Evolutionary conservation across 2,329 filamentous ascomycete species (phyloP), one percentile per base, ranked within the genome.

Genomic region (Xylaria sp.): DNA sequence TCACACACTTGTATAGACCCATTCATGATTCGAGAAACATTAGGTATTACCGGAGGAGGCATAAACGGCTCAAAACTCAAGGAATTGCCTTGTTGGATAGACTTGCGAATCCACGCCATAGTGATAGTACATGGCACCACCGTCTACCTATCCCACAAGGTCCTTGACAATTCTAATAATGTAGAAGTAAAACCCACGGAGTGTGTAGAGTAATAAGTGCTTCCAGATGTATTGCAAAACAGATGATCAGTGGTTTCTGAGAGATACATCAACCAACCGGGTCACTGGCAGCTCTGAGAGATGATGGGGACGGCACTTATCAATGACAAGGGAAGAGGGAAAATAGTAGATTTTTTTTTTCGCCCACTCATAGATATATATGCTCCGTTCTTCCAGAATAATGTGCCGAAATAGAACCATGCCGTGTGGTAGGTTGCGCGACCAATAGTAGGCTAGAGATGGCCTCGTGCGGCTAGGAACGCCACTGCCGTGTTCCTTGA

Each of bases 401-500:
- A 58, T 42, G 36, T 7, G 36, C 54, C 20, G 36, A 58, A 7
- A 42, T 58, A 6, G 36, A 57, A 3, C 54, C 36, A 23, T 44
- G 11, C 48, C n/a, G 36, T 44, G n/a, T 33, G 17, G 17, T 23
- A 28, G 36, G 15, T 38, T 46, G 26, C 46, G 36, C 54, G 28
- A 58, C 65, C 65, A 67, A 67, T 64, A 28, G 44, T 13, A 33
- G 20, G 23, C 60, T 23, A 17, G 9, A 46, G 54, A 61, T 58
- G 36, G 46, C 38, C 40, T 53, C 53, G 33, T 68, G 63, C 66
- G 58, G 58, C 58, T 61, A 59, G 49, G 38, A 59, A 69, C 67
- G 67, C 65, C 67, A 64, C 60, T 69, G 64, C 67, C 57, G 65
- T 58, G 62, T 59, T 65, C 49, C 56, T 64, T 42, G 60, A 54